Conservation (phyloP, 139 green algal species). For the Tetratostichococcus sp. region DNA sequence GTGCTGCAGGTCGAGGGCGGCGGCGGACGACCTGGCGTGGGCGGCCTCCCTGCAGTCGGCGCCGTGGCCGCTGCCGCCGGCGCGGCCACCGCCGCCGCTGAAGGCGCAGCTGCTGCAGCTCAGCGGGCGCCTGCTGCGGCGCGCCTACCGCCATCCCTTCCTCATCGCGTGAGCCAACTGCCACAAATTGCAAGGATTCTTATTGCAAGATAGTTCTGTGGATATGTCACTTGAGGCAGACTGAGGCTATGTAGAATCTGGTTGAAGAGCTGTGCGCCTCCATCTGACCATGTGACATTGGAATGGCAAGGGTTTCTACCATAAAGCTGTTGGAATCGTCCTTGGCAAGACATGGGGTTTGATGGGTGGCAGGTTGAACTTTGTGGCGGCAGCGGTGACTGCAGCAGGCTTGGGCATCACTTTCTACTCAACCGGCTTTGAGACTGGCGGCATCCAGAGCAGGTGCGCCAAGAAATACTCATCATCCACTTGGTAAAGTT, state of each 20-base stretch:
- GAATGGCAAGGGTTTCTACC: too few relatives aligned
- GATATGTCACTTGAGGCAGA: too few relatives aligned
- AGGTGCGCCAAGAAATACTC: neutral
- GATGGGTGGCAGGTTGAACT: slow-evolving; percentile 46
- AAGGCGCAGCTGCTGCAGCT: slow-evolving; percentile 41
- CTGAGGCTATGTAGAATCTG: too few relatives aligned
- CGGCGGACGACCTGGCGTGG: neutral
- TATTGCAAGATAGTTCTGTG: too few relatives aligned
- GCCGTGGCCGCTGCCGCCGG: slow-evolving; percentile 5
- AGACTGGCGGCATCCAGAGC: slow-evolving; percentile 24
- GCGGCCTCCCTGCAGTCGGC: slow-evolving; percentile 5
- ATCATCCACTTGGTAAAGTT: neutral
- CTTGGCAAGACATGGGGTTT: too few relatives aligned
- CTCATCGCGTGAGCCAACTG: slow-evolving; percentile 25
- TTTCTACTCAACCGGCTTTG: slow-evolving; percentile 47
- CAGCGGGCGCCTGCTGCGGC: slow-evolving; percentile 43
- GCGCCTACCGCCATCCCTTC: slow-evolving; percentile 58
- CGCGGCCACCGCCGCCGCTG: neutral
- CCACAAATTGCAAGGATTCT: neutral
- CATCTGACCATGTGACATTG: too few relatives aligned
- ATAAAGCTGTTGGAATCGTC: too few relatives aligned
- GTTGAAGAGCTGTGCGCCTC: too few relatives aligned
- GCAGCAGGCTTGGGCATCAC: slow-evolving; percentile 48
- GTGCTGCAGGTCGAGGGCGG: neutral
- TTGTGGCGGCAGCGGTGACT: slow-evolving; percentile 45